These are phyloP conservation scores for Debaryomyces udenii DNA, from an alignment of 1,139 yeast genomes.

Conservation along the genomic window DNA sequence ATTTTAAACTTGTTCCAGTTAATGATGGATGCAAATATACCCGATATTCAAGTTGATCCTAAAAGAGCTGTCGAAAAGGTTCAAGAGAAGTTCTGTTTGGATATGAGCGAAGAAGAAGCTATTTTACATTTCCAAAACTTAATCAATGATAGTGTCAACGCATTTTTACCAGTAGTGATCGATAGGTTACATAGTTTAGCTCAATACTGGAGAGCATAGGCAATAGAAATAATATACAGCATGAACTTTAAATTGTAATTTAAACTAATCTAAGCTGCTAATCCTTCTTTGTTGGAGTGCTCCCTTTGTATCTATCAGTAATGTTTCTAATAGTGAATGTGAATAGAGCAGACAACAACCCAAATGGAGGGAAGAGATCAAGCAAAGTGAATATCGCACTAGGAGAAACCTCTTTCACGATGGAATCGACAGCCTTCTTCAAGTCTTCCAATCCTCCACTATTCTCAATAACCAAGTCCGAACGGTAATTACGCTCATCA, in stretches of 20 bases:
- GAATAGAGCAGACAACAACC: conserved; percentile 33
- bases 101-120: conserved; percentile 94
- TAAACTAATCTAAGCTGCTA: too few relatives aligned
- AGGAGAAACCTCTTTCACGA: conserved; percentile 54
- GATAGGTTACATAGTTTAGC: conserved; percentile 95
- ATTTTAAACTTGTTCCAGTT: conserved; percentile 88
- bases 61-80: conserved; percentile 83
- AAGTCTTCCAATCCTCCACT: conserved; percentile 54
- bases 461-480: conserved; percentile 75
- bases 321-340: conserved; percentile 25
- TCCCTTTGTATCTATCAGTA: conserved; percentile 26
- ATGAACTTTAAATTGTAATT: not conserved
- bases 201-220: conserved; percentile 91
- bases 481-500: conserved; percentile 54
- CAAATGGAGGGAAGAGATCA: conserved; percentile 61
- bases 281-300: conserved; percentile 13
- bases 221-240: not conserved
- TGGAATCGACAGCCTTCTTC: conserved; percentile 45
- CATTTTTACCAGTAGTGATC: conserved; percentile 90
- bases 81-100: conserved; percentile 90
- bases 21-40: conserved; percentile 93
- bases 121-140: conserved; percentile 90
- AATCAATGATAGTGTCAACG: conserved; percentile 92
- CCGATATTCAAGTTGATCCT: conserved; percentile 77
- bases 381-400: conserved; percentile 57